Conservation (phyloP, 768 basidiomycete species). For the Leccinum uliginosum region DNA sequence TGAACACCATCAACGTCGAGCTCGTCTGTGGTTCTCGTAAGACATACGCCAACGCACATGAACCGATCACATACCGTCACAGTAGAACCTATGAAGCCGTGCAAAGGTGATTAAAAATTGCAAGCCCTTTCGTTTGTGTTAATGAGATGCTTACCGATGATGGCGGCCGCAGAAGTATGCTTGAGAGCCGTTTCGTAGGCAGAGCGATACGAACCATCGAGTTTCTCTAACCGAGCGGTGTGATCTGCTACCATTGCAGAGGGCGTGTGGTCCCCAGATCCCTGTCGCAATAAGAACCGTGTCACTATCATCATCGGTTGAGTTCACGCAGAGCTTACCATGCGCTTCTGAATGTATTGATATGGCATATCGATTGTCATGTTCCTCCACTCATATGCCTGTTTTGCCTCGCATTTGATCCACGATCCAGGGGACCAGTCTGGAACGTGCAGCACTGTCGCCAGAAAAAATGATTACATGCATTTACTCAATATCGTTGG, state of each 20-base stretch:
- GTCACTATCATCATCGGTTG: background rate
- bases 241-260: constrained; percentile 11
- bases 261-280: background rate
- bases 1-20: background rate
- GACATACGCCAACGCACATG: background rate
- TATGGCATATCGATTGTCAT: constrained; percentile 5
- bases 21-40: background rate
- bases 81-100: background rate
- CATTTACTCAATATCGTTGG: background rate
- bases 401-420: constrained; percentile 2
- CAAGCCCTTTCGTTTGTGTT: background rate
- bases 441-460: constrained; percentile 6
- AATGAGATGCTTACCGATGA: constrained; percentile 2
- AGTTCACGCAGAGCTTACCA: background rate
- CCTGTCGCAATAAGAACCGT: background rate
- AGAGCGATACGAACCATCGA: background rate
- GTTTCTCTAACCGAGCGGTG: constrained; percentile 2
- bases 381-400: background rate
- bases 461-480: background rate
- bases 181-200: constrained; percentile 1
- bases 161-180: constrained; percentile 1
- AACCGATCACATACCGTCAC: background rate
- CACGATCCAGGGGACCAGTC: constrained; percentile 11
- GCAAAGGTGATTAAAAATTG: background rate
- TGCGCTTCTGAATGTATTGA: background rate